Conservation (phyloP, 768 basidiomycete genomes). For the Tricholoma hemisulphureum region DNA sequence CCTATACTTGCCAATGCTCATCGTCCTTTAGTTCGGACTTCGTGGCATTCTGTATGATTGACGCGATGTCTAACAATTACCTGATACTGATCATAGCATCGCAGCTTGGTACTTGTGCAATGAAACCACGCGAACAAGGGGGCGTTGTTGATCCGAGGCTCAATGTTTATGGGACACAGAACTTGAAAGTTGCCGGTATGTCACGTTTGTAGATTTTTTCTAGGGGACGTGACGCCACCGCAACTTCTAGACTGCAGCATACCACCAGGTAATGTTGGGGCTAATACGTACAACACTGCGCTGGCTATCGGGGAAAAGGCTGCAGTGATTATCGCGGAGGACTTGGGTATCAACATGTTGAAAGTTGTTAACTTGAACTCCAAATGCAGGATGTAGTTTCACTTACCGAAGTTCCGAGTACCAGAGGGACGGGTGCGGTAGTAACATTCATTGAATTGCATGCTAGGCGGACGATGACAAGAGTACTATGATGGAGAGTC, state of each 20-base stretch:
- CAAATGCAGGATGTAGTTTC: no score
- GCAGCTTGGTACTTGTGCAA: slow-evolving; percentile 65
- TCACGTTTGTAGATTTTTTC: slow-evolving; percentile 5
- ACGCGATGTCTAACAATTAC: not conserved
- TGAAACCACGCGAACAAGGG: slow-evolving; percentile 56
- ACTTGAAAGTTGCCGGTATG: slow-evolving; percentile 58
- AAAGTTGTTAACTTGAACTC: no score
- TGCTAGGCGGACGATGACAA: no score
- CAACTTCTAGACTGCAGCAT: slow-evolving; percentile 36
- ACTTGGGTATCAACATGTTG: slow-evolving; percentile 39
- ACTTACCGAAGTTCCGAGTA: no score
- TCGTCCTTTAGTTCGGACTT: slow-evolving; percentile 32
- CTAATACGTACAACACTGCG: slow-evolving; percentile 43
- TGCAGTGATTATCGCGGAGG: slow-evolving; percentile 56
- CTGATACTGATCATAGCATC: not conserved
- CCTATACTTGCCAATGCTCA: not conserved
- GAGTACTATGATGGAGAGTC: no score
- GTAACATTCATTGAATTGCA: no score
- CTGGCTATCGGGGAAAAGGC: slow-evolving; percentile 61
- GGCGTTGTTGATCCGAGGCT: slow-evolving; percentile 64
- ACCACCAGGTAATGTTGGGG: slow-evolving; percentile 37
- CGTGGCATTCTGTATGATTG: slow-evolving; percentile 45
- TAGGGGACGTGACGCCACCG: not conserved
- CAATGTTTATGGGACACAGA: slow-evolving; percentile 58
- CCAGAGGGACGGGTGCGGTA: no score